Evolutionary conservation across 2,329 filamentous ascomycete genomes (phyloP).

Genomic region (Sclerotinia subarctica): DNA sequence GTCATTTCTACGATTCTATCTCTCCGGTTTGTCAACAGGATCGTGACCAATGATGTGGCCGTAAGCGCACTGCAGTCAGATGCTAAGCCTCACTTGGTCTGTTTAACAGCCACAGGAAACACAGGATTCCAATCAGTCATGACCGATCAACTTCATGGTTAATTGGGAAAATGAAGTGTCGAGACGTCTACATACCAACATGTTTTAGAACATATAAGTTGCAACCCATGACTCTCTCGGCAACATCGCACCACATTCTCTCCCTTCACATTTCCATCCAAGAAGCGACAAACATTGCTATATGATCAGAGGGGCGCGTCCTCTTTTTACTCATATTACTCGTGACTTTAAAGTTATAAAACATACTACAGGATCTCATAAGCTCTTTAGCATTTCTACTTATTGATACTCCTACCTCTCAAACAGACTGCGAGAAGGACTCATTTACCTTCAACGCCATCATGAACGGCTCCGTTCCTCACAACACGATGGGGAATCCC

Average conservation of each 20-base stretch:
- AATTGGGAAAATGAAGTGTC: background rate
- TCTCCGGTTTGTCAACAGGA: background rate
- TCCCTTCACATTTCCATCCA: background rate
- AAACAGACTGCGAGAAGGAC: background rate
- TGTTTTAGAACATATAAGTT: background rate
- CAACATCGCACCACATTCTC: background rate
- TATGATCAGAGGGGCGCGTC: background rate
- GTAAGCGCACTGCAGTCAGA: conserved; percentile 12
- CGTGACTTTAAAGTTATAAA: background rate
- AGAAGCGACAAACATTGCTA: background rate
- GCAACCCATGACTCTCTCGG: conserved; percentile 6
- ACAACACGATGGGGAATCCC: background rate
- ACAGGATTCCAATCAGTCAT: background rate
- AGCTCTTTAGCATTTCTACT: background rate
- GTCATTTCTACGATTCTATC: background rate
- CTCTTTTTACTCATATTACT: background rate
- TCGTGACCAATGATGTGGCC: conserved; percentile 7
- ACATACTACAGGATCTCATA: background rate
- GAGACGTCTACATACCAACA: background rate
- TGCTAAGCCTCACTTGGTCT: conserved; percentile 16
- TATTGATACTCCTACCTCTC: background rate
- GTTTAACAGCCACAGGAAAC: conserved; percentile 6
- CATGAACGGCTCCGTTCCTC: conserved; percentile 11
- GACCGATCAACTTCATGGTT: background rate
- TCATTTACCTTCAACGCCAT: background rate